Evolutionary conservation across 2,329 filamentous ascomycete species (phyloP).

Genomic region (Paraphaeosphaeria sporulosa): DNA sequence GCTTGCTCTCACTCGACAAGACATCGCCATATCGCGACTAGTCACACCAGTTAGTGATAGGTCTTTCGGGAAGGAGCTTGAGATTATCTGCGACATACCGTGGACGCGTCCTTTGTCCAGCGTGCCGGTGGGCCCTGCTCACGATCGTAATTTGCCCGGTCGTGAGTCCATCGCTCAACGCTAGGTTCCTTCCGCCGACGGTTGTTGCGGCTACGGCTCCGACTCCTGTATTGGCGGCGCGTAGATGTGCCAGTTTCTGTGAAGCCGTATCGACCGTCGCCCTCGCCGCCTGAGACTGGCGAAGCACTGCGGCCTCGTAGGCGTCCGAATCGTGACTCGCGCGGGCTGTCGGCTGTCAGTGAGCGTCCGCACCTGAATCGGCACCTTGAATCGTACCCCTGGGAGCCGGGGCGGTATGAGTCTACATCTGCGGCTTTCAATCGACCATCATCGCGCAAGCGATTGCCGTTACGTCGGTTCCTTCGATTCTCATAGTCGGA

Average conservation of each 20-base stretch:
- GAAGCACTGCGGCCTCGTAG: conserved; percentile 68
- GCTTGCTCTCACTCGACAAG: conserved; percentile 52
- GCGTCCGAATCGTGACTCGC: conserved; percentile 53
- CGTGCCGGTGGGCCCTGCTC: conserved; percentile 23
- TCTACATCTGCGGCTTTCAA: conserved; percentile 32
- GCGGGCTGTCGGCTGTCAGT: conserved; percentile 25
- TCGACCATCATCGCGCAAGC: conserved; percentile 23
- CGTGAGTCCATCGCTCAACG: conserved; percentile 39
- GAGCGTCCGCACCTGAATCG: background rate
- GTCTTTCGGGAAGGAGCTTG: background rate
- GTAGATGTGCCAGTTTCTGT: conserved; percentile 56
- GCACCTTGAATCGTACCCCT: conserved; percentile 27
- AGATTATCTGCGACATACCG: background rate
- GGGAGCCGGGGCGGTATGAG: conserved; percentile 40
- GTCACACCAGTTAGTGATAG: background rate
- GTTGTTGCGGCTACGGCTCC: conserved; percentile 45
- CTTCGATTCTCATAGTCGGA: conserved; percentile 34
- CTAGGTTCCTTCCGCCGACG: conserved; percentile 34
- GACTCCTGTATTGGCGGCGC: conserved; percentile 51
- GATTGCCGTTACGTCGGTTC: conserved; percentile 30
- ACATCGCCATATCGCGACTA: conserved; percentile 32
- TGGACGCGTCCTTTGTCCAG: conserved; percentile 36
- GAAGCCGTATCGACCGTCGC: conserved; percentile 58
- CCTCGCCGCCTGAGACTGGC: conserved; percentile 56
- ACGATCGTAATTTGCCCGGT: conserved; percentile 36